Conservation (phyloP, 129 eudicot genomes). For the Flaveria ramosissima region DNA sequence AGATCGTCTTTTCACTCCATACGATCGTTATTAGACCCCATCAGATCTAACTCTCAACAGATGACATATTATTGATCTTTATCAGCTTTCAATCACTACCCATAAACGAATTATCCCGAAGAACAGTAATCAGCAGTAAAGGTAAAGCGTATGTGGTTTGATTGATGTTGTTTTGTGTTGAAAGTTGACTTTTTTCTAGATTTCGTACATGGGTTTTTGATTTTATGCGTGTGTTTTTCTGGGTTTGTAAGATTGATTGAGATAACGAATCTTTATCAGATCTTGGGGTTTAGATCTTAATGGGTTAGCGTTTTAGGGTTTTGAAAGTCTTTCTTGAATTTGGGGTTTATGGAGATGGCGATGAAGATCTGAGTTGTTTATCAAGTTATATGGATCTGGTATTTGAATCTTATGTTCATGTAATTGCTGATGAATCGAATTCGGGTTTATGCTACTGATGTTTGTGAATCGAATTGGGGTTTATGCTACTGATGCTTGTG, state of each 20-base stretch:
- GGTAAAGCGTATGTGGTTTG: slow-evolving; percentile 24
- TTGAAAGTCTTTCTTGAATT: slow-evolving; percentile 23
- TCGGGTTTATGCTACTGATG: slow-evolving; percentile 9
- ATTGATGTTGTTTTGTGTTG: neutral
- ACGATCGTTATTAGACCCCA: slow-evolving; percentile 32
- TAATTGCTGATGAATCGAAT: neutral
- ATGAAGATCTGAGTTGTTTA: slow-evolving; percentile 32
- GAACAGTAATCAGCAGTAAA: slow-evolving; percentile 17
- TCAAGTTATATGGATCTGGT: slow-evolving; percentile 19
- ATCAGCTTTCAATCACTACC: slow-evolving; percentile 31
- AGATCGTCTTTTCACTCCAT: slow-evolving; percentile 29
- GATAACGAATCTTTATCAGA: slow-evolving; percentile 24
- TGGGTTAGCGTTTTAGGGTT: slow-evolving; percentile 25
- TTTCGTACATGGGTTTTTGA: slow-evolving; percentile 23
- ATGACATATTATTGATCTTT: slow-evolving; percentile 25
- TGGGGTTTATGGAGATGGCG: slow-evolving; percentile 21
- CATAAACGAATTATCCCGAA: slow-evolving; percentile 26
- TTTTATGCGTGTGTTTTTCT: slow-evolving; percentile 13
- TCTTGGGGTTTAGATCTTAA: slow-evolving; percentile 23
- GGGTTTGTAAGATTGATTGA: slow-evolving; percentile 30
- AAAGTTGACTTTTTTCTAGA: slow-evolving; percentile 33
- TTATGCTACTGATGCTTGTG: neutral
- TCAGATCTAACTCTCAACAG: slow-evolving; percentile 33
- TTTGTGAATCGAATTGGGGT: slow-evolving; percentile 16
- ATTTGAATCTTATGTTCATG: slow-evolving; percentile 10